A percentile compares a stretch with the other conserved stretches of the same genome.
Evolutionary conservation across 306 rosid genomes (phyloP).

Genomic region (Abrus pulchellus): DNA sequence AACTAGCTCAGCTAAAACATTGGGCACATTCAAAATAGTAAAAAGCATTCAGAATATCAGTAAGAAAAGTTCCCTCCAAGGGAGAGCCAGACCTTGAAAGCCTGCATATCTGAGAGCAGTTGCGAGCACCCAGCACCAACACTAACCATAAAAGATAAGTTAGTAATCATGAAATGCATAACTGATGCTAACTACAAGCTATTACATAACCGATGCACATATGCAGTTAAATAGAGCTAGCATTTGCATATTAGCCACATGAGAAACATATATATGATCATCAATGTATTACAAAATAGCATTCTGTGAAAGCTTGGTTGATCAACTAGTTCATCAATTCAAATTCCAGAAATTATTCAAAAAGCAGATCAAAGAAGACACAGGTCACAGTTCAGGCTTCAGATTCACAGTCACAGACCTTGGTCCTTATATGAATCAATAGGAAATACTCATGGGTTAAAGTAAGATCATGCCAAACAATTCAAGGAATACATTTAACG

Average conservation of each 20-base stretch:
- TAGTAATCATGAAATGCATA: constrained; percentile 53
- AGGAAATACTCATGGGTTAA: constrained; percentile 25
- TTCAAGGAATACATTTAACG: constrained; percentile 7
- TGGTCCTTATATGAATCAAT: neutral
- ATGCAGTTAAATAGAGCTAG: constrained; percentile 40
- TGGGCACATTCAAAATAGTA: constrained; percentile 41
- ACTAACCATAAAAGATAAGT: constrained; percentile 67
- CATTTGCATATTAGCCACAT: constrained; percentile 28
- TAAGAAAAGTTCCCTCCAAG: constrained; percentile 44
- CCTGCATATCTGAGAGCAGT: constrained; percentile 99
- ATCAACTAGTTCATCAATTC: constrained; percentile 28
- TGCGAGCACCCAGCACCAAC: constrained; percentile 99
- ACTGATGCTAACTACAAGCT: constrained; percentile 16
- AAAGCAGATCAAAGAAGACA: constrained; percentile 30
- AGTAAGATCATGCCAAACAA: constrained; percentile 2
- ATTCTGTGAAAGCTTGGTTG: constrained; percentile 4
- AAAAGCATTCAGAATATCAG: constrained; percentile 37
- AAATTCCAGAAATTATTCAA: constrained; percentile 30
- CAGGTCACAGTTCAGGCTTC: constrained; percentile 7
- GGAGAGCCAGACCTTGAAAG: constrained; percentile 83
- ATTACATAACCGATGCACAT: constrained; percentile 4
- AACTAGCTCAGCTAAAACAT: constrained; percentile 39
- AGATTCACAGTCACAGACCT: neutral
- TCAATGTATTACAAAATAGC: constrained; percentile 37
- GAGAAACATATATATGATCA: constrained; percentile 37